Evolutionary conservation across 202 grass and related monocot genomes (phyloP), one percentile per base, ranked within the genome.

Genomic region (Carex arenaria): DNA sequence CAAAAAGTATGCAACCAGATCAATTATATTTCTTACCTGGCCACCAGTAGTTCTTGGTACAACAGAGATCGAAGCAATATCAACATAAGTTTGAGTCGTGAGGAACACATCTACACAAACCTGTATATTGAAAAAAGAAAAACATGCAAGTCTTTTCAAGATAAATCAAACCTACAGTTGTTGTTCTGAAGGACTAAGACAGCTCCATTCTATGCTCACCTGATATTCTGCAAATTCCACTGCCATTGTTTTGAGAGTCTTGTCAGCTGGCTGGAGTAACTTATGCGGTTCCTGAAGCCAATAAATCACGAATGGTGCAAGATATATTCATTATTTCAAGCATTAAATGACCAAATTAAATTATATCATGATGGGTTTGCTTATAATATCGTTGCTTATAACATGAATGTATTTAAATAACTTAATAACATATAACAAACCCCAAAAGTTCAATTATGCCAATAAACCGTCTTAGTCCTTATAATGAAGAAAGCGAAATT

Each of bases 151-250:
- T 45, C 49, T 23, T 7, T 67, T 56, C 59, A 7, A 18, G 34
- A 47, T 84, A 86, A 57, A 40, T 83, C 36, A 61, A 51, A 76
- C n/a, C 67, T 49, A 79, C 13, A 51, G 14, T 19, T 74, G 34
- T 53, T 52, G 64, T 61, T 69, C 13, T 47, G 30, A 62, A 74
- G 19, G 11, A 61, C 18, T 49, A 4, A 51, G 67, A n/a, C 79
- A 84, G 72, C 49, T 79, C 64, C 23, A 78, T 60, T 67, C 65
- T 32, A 49, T 80, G 67, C 77, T 84, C 78, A 86, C 94, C 88
- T 97, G 94, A 89, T 93, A 93, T 83, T 97, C 91, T 62, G 94
- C 94, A 87, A 93, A 97, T 83, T 97, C 94, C 60, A 91, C 80
- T 80, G 94, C 94, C 94, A 97, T 97, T 59, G 91, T 91, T 84